Evolutionary conservation across 352 stramenopile species (phyloP), one percentile per base, ranked within the genome.

Genomic region (Pythium scleroteichum): DNA sequence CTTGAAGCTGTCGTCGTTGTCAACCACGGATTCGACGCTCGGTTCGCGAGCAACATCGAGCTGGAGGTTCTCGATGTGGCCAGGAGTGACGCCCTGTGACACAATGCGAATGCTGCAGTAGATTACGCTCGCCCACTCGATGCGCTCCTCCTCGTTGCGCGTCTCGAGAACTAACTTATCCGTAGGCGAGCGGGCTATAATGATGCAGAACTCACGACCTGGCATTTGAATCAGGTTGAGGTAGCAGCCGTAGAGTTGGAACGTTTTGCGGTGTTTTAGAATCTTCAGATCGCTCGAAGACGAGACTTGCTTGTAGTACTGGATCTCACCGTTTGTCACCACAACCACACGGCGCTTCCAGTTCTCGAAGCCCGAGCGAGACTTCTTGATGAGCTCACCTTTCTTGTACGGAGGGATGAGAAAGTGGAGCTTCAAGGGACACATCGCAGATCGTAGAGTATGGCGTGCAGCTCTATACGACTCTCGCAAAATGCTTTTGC

Each of bases 61-160:
- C 33, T 90, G 73, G 22, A 94, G 52, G 32, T 83, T 82, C 50
- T 86, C 79, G 29, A 92, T 94, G 60, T 92, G 85, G 17, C 82
- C 85, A 0, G 82, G 83, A 1, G 85, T 95, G 53, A 95, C 86
- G 24, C 87, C 87, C 61, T 94, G 85, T 27, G 85, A 92, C 16
- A 90, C 82, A 74, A 95, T 90, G 54, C 83, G 81, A 58, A 95
- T 95, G 60, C 73, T 90, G 73, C 87, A 95, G 71, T 94, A 92
- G 46, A 95, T 81, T 38, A 90, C 78, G 50, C 85, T 94, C 22
- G 85, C 85, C 87, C 87, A 95, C 59, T 93, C 85, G 61, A 94
- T 76, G n/a, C 85, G 83, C 57, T 95, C 83, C n/a, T 85, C 73
- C 26, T 90, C 72, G 3, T 74, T 76, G 26, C 62, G 64, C 8